A percentile compares a stretch with the other conserved stretches of the same genome.
These are phyloP conservation scores for Aspergillus melleus DNA, from an alignment of 2,329 filamentous ascomycete species.

Conservation along the genomic window DNA sequence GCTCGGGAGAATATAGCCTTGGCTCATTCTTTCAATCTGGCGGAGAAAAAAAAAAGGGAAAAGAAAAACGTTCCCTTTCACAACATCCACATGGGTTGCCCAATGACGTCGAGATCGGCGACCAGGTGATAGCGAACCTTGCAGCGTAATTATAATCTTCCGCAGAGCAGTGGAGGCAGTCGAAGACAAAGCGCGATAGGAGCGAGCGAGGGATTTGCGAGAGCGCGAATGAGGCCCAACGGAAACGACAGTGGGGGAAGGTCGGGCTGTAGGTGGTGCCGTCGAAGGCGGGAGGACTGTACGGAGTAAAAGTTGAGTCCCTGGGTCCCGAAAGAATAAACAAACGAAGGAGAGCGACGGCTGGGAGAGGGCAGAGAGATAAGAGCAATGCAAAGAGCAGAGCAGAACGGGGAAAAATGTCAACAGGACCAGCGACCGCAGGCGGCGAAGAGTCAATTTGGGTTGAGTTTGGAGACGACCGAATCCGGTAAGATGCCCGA, in stretches of 20 bases:
- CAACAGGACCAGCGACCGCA: neutral
- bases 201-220: neutral
- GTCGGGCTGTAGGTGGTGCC: neutral
- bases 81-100: neutral
- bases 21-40: neutral
- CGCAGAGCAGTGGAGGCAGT: neutral
- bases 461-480: neutral
- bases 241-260: slow-evolving; percentile 5
- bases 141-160: neutral
- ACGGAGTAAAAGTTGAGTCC: neutral
- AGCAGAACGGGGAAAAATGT: no score
- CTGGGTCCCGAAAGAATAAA: neutral
- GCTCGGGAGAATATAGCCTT: neutral
- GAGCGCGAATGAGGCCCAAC: neutral
- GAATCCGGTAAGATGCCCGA: slow-evolving; percentile 9
- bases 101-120: neutral
- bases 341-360: neutral
- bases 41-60: neutral
- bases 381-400: no score
- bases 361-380: neutral
- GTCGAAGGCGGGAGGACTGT: neutral
- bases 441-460: slow-evolving; percentile 1
- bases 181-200: neutral
- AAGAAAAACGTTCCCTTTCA: neutral
- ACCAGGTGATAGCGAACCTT: neutral